Base-by-base conservation (phyloP, 2,329 filamentous ascomycete genomes). In the Mycocentrospora acerina region DNA sequence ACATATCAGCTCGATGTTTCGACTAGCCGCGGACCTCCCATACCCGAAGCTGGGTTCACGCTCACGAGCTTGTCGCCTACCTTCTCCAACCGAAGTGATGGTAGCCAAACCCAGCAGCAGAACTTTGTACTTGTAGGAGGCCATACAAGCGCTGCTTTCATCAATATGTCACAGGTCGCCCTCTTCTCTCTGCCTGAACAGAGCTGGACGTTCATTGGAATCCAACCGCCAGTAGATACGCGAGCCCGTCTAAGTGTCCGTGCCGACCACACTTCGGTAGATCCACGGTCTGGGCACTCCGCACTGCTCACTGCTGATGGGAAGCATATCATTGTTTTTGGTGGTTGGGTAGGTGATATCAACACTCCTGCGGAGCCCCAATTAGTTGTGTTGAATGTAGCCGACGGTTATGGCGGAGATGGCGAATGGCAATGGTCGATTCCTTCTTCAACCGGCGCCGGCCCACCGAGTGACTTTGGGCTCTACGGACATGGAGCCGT, bases 111-210 rank as follows among this genome's bases (percentile, higher is more conserved):
- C 4, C 85, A 90, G 59, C 82, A 90, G 60, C 82, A 85, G 46
- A 83, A 84, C 53, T 91, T 88, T 51, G 80, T 95, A 10, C 70
- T 96, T 15, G 71, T 96, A 12, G 91, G 90, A 27, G 91, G 91
- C 1, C 90, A 96, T 62, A 95, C 90, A 0, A 75, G 81, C 52
- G 68, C 74, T 12, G 90, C 90, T 0, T 96, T 95, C 61, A 84
- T 96, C 70, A 95, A 96, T 64, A 96, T 95, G 85, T 94, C 88
- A 40, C 88, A 89, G 29, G 81, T 91, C 1, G 91, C 90, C 0
- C 72, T 96, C 2, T 95, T 90, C 75, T 90, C 83, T 37, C 73
- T 96, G 6, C 91, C 91, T 0, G 86, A 94, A 57, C 83, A 90
- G 59, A 84, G 80, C 36, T 97, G 91, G 91, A 85, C 81, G 18